Percentiles rank a stretch among this genome's conserved stretches.
These are phyloP conservation scores for Cercophora newfieldiana DNA, from an alignment of 495 filamentous ascomycete species.

Conservation along the genomic window DNA sequence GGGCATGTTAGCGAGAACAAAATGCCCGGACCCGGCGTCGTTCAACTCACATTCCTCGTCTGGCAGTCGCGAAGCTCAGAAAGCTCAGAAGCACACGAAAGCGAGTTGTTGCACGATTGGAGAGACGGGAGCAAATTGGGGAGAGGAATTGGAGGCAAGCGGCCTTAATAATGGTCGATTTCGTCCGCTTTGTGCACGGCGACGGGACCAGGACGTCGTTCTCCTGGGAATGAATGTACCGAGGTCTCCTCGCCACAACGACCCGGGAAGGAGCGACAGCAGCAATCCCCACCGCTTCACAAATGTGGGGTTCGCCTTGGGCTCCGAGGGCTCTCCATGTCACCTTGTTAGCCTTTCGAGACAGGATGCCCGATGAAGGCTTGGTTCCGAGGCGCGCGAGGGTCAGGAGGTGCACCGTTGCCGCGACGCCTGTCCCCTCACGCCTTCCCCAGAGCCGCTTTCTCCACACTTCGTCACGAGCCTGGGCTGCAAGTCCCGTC, in stretches of 20 bases:
- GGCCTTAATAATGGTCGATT: background rate
- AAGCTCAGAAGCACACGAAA: background rate
- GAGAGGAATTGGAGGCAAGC: background rate
- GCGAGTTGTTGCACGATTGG: background rate
- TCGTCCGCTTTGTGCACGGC: background rate
- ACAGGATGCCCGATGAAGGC: background rate
- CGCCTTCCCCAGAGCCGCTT: background rate
- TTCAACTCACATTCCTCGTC: background rate
- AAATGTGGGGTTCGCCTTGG: background rate
- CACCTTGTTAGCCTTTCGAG: background rate
- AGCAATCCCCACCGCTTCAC: background rate
- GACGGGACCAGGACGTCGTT: background rate
- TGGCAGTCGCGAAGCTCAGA: background rate
- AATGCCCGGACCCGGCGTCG: background rate
- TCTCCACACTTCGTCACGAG: conserved; percentile 2
- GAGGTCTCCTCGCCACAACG: conserved; percentile 1
- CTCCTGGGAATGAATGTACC: background rate
- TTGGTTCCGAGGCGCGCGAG: background rate
- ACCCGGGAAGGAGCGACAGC: background rate
- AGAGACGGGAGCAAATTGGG: background rate
- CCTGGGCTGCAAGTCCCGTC: background rate
- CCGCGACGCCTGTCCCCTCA: background rate
- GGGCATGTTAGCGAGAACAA: background rate
- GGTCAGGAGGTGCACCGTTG: conserved; percentile 1
- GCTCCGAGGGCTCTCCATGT: background rate